phyloP scores from a whole-genome alignment of 2,329 filamentous ascomycete genomes.

The Colletotrichum chlorophyti region DNA sequence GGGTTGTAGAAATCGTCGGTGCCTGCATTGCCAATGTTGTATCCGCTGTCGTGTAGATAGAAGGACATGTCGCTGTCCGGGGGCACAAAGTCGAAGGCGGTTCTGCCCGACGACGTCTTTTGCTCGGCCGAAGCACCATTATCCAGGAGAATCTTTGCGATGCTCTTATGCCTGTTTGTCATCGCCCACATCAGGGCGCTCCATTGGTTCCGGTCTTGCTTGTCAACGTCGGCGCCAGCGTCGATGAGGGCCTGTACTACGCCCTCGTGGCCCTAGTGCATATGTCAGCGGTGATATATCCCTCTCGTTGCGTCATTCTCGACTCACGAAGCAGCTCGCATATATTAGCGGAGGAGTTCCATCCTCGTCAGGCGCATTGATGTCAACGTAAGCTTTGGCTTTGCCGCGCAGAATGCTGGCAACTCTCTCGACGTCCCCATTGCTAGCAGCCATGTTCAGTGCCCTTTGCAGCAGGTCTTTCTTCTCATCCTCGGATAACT shows the following conservation, averaged over 20 bases:
- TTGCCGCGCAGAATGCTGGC: conserved; percentile 76
- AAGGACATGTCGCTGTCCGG: conserved; percentile 97
- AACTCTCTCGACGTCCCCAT: conserved; percentile 87
- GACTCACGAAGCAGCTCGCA: conserved; percentile 90
- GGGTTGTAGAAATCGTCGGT: conserved; percentile 93
- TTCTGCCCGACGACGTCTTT: conserved; percentile 91
- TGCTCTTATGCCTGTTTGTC: conserved; percentile 96
- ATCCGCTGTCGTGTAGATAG: conserved; percentile 93
- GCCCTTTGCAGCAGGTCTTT: conserved; percentile 82
- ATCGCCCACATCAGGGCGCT: conserved; percentile 99
- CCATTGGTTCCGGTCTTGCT: conserved; percentile 96
- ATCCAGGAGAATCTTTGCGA: conserved; percentile 90
- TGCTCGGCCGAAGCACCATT: conserved; percentile 95
- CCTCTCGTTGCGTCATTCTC: neutral
- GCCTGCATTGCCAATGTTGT: conserved; percentile 82
- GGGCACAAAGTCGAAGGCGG: conserved; percentile 93
- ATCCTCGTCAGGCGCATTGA: conserved; percentile 90
- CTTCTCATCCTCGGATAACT: conserved; percentile 79
- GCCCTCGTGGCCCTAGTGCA: conserved; percentile 79
- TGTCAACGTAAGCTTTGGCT: conserved; percentile 78
- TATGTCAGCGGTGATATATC: conserved; percentile 4
- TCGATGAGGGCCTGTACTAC: conserved; percentile 86
- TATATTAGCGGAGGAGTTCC: conserved; percentile 97
- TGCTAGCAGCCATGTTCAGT: conserved; percentile 94
- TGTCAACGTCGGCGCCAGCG: conserved; percentile 87